A percentile compares a stretch with the other conserved stretches of the same genome.
These are phyloP conservation scores for Wickerhamiella allomyrinae DNA, from an alignment of 805 yeast species.

Conservation along the genomic window DNA sequence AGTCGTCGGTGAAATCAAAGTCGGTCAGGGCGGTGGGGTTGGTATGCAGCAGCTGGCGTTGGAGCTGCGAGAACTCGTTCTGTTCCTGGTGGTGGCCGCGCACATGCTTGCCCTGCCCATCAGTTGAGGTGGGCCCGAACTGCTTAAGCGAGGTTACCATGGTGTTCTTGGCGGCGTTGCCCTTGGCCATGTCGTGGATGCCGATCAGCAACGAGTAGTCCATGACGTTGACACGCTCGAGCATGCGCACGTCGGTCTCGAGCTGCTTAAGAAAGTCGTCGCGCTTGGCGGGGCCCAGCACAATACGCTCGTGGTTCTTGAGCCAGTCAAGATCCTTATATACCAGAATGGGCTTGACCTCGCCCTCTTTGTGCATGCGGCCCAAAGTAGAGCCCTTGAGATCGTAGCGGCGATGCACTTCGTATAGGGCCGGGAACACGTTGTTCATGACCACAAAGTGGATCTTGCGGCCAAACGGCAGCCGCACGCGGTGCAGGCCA, in stretches of 20 bases:
- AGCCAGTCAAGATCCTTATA: conserved; percentile 85
- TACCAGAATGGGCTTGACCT: conserved; percentile 28
- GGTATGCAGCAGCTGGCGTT: conserved; percentile 22
- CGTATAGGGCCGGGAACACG: conserved; percentile 84
- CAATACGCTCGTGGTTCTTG: conserved; percentile 45
- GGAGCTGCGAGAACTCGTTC: conserved; percentile 23
- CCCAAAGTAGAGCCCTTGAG: conserved; percentile 90
- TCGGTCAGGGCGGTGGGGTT: conserved; percentile 24
- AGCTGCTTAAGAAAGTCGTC: conserved; percentile 53
- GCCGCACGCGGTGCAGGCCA: conserved; percentile 85
- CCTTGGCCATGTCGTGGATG: conserved; percentile 58
- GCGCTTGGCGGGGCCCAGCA: conserved; percentile 60
- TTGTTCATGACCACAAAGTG: conserved; percentile 96
- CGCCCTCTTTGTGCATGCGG: conserved; percentile 27
- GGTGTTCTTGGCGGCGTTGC: conserved; percentile 29
- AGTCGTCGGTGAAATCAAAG: conserved; percentile 21
- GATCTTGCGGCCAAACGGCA: conserved; percentile 70
- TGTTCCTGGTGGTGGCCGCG: conserved; percentile 11
- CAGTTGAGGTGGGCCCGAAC: conserved; percentile 15
- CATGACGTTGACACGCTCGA: conserved; percentile 74
- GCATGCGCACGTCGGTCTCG: conserved; percentile 54
- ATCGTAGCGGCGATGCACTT: conserved; percentile 74
- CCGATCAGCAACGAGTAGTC: conserved; percentile 88
- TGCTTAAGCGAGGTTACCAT: conserved; percentile 14
- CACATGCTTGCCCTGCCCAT: conserved; percentile 4